Evolutionary conservation across 805 yeast genomes (phyloP).

Genomic region (Pichia deserticola): DNA sequence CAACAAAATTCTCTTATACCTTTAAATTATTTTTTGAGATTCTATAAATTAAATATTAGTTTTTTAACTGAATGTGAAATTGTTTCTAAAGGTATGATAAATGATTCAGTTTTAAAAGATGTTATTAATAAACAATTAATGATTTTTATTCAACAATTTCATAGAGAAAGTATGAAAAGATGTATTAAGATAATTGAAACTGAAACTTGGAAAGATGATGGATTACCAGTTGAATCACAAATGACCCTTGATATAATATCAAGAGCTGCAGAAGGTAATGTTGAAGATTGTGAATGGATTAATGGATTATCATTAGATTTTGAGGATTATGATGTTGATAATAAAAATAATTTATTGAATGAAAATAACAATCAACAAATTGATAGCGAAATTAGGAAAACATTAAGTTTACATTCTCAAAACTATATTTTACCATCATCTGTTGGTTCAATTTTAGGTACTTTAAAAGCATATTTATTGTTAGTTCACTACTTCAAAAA

Average conservation of each 20-base stretch:
- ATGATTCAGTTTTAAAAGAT: constrained; percentile 55
- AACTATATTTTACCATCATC: constrained; percentile 55
- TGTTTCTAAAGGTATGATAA: constrained; percentile 55
- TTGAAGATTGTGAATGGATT: constrained; percentile 45
- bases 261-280: constrained; percentile 31
- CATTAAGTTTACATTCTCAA: constrained; percentile 41
- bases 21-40: constrained; percentile 54
- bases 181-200: constrained; percentile 47
- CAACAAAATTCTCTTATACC: constrained; percentile 56
- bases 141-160: constrained; percentile 49
- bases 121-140: constrained; percentile 60
- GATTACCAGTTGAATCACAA: constrained; percentile 45
- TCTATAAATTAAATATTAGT: constrained; percentile 57
- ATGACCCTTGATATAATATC: constrained; percentile 42
- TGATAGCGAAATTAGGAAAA: constrained; percentile 19
- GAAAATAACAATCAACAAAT: neutral
- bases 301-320: constrained; percentile 25
- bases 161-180: constrained; percentile 39
- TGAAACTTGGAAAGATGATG: constrained; percentile 76
- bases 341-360: constrained; percentile 18
- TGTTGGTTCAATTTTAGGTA: constrained; percentile 31
- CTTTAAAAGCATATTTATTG: constrained; percentile 46
- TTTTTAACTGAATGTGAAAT: constrained; percentile 81
- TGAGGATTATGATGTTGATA: neutral
- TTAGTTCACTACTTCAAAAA: constrained; percentile 23